phyloP scores from a whole-genome alignment of 805 yeast species.

The Spathaspora arborariae region DNA sequence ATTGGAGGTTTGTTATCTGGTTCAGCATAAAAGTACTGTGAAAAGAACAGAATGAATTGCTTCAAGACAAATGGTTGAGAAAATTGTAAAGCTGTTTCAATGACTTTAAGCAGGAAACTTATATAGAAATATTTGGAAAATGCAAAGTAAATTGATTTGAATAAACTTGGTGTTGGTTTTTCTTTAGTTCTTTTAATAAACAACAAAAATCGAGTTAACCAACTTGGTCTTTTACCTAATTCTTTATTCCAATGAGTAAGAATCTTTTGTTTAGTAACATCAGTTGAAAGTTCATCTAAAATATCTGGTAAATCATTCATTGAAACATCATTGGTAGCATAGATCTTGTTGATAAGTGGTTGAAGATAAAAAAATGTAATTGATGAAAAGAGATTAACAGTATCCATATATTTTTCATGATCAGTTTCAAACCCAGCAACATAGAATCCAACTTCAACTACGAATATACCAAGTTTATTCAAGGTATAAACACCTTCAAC shows the following conservation, averaged over 20 bases:
- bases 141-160: conserved; percentile 13
- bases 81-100: conserved; percentile 20
- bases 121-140: conserved; percentile 5
- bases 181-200: conserved; percentile 7
- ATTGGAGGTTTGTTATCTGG: conserved; percentile 16
- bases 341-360: conserved; percentile 22
- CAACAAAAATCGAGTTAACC: conserved; percentile 3
- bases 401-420: conserved; percentile 23
- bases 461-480: conserved; percentile 7
- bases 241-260: conserved; percentile 20
- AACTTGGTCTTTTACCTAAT: conserved; percentile 5
- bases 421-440: conserved; percentile 17
- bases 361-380: conserved; percentile 26
- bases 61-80: conserved; percentile 29
- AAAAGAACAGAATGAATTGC: conserved; percentile 24
- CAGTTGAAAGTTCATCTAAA: conserved; percentile 12
- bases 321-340: conserved; percentile 18
- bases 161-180: conserved; percentile 10
- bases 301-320: conserved; percentile 62
- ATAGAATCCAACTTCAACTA: conserved; percentile 16
- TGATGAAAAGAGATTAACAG: conserved; percentile 18
- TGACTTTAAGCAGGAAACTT: conserved; percentile 10
- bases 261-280: conserved; percentile 17
- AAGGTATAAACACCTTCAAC: conserved; percentile 12
- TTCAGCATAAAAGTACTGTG: conserved; percentile 8